phyloP scores from a whole-genome alignment of 305 asterid species.

The Fraxinus greggii region DNA sequence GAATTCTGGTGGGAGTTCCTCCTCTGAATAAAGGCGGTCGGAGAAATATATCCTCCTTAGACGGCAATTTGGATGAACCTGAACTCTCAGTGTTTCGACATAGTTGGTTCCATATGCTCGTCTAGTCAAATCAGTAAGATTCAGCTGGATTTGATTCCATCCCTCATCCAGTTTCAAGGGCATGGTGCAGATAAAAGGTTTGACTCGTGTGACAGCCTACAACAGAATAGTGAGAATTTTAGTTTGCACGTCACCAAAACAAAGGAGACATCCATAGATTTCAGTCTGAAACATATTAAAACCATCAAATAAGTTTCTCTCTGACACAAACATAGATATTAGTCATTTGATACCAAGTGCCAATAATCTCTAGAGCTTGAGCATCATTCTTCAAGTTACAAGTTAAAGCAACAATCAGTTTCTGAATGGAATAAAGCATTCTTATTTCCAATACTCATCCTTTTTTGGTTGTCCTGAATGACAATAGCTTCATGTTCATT shows the following conservation, averaged over 20 bases:
- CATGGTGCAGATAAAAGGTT: slow-evolving; percentile 95
- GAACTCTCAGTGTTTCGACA: slow-evolving; percentile 88
- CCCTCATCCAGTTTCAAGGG: slow-evolving; percentile 93
- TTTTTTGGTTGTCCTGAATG: background rate
- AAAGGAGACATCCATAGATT: background rate
- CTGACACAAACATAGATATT: background rate
- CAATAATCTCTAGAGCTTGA: slow-evolving; percentile 27
- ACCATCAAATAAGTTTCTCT: background rate
- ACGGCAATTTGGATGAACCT: slow-evolving; percentile 92
- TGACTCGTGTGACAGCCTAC: slow-evolving; percentile 86
- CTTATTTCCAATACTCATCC: slow-evolving; percentile 2
- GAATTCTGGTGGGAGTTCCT: slow-evolving; percentile 97
- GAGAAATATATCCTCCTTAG: slow-evolving; percentile 90
- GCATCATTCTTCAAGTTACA: slow-evolving; percentile 25
- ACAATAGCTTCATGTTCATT: background rate
- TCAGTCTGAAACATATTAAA: background rate
- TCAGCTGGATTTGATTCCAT: slow-evolving; percentile 92
- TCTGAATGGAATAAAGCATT: slow-evolving; percentile 13
- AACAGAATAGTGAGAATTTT: slow-evolving; percentile 16
- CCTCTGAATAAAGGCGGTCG: slow-evolving; percentile 93
- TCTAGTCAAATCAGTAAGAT: slow-evolving; percentile 80
- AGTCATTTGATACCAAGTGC: slow-evolving; percentile 27
- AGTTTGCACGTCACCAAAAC: background rate
- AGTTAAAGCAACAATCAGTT: slow-evolving; percentile 18
- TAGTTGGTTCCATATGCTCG: slow-evolving; percentile 96